Base-by-base conservation (phyloP, 2,329 filamentous ascomycete genomes). In the Monilinia aucupariae region DNA sequence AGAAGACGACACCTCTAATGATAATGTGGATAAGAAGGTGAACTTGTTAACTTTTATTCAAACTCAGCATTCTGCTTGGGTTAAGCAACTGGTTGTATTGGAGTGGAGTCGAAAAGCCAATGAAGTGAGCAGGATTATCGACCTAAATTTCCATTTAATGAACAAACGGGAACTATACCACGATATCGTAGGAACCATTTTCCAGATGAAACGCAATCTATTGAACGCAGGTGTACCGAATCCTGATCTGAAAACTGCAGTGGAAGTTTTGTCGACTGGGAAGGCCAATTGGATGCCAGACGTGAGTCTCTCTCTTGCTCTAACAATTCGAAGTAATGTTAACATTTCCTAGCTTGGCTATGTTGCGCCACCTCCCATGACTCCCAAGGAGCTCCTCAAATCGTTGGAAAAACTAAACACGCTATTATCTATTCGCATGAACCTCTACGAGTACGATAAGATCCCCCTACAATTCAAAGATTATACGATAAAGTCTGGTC, bases 1-100 rank as follows among this genome's bases (percentile, higher is more conserved):
- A 59, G 69, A 72, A 2, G 82, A 86, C 61, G 86, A 90, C 70
- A 79, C 77, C 25, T 87, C 85, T 1, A 73, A 75, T 47, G 85
- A 87, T 65, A 93, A 91, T 71, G 71, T 90, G 15, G 80, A 82
- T 39, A 96, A 96, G 77, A 97, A 96, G 76, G 77, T 84, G 34
- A 77, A 80, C 43, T 75, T 97, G 60, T 76, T 96, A 64, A 85
- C 89, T 50, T 96, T 94, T 77, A 86, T 89, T 10, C 88, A 93
- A 73, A 83, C 86, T 27, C 85, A 89, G 71, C 88, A 96, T 72
- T 86, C 88, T 37, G 91, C 91, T 77, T 97, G 96, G 80, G 91
- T 96, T 74, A 97, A 99, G 77, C 84, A 92, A 9, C 81, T 97
- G 25, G 91, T 99, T 27, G 87, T 99, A 53, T 86, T 89, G 1